A percentile compares a stretch with the other conserved stretches of the same genome.
These are phyloP conservation scores for Leishmania major DNA, from an alignment of 208 protist species.

Conservation along the genomic window DNA sequence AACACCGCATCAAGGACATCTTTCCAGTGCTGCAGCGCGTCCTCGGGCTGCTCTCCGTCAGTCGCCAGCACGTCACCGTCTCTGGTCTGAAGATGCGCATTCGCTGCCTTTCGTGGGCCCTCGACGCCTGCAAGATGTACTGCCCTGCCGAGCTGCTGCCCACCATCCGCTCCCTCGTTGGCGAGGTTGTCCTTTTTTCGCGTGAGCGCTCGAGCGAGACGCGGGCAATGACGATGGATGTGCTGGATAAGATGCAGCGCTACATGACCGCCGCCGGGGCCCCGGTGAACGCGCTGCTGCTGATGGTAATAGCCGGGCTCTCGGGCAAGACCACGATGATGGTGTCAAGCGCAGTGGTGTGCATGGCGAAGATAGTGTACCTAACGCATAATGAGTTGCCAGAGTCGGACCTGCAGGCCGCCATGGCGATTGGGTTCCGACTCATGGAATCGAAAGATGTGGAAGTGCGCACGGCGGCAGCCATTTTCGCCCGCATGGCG, in stretches of 20 bases:
- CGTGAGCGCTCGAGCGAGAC: slow-evolving; percentile 81
- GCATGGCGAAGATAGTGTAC: slow-evolving; percentile 85
- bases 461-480: slow-evolving; percentile 72
- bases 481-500: slow-evolving; percentile 83
- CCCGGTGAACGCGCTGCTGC: slow-evolving; percentile 74
- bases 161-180: slow-evolving; percentile 63
- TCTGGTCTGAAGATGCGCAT: slow-evolving; percentile 90
- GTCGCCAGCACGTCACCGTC: slow-evolving; percentile 80
- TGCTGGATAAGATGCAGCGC: slow-evolving; percentile 88
- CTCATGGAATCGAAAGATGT: slow-evolving; percentile 75
- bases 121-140: slow-evolving; percentile 91
- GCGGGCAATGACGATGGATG: slow-evolving; percentile 81
- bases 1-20: slow-evolving; percentile 81
- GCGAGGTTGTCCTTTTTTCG: slow-evolving; percentile 80
- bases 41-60: slow-evolving; percentile 68
- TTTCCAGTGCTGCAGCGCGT: slow-evolving; percentile 73
- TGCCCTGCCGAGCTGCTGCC: slow-evolving; percentile 58
- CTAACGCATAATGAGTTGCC: slow-evolving; percentile 70
- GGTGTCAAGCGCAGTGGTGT: slow-evolving; percentile 81
- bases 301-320: slow-evolving; percentile 74
- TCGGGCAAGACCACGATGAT: slow-evolving; percentile 77
- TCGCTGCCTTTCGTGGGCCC: slow-evolving; percentile 81
- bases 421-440: slow-evolving; percentile 68
- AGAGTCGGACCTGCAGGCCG: slow-evolving; percentile 58
- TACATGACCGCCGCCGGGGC: slow-evolving; percentile 62